A percentile compares a stretch with the other conserved stretches of the same genome.
These are phyloP conservation scores for Penicillium lagena DNA, from an alignment of 495 filamentous ascomycete species.

Conservation along the genomic window DNA sequence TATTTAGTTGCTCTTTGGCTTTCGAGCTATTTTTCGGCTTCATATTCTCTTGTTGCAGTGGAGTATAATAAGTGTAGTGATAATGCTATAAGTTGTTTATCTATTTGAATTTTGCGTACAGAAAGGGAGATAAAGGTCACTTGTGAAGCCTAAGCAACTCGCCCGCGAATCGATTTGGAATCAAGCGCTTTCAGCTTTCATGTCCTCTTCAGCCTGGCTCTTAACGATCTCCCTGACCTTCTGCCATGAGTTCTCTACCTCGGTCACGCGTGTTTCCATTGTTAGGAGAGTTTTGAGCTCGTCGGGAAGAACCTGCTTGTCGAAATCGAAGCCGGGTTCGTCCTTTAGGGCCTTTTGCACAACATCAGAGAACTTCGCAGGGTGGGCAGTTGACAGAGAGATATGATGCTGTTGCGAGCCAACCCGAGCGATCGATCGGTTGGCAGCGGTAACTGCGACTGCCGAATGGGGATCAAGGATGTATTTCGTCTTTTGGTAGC, in stretches of 20 bases:
- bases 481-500: constrained; percentile 37
- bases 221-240: constrained; percentile 35
- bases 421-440: constrained; percentile 51
- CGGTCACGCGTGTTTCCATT: constrained; percentile 38
- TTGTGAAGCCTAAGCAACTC: no score
- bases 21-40: no score
- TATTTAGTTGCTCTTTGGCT: no score
- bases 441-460: constrained; percentile 69
- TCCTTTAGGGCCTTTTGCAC: constrained; percentile 68
- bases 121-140: not conserved
- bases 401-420: constrained; percentile 52
- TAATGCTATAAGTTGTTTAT: no score
- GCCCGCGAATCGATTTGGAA: no score
- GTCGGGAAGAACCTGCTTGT: constrained; percentile 60
- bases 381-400: constrained; percentile 84
- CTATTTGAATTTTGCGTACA: not conserved
- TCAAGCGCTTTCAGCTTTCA: constrained; percentile 8
- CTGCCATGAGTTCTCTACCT: constrained; percentile 27
- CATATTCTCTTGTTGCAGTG: no score
- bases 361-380: constrained; percentile 81
- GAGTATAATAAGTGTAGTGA: no score
- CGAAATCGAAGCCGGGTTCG: constrained; percentile 62
- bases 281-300: constrained; percentile 71
- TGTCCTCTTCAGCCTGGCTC: constrained; percentile 31
- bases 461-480: constrained; percentile 90